Evolutionary conservation across 1,139 yeast species (phyloP), one percentile per base, ranked within the genome.

Genomic region (Lodderomyces pseudojiufengensis): DNA sequence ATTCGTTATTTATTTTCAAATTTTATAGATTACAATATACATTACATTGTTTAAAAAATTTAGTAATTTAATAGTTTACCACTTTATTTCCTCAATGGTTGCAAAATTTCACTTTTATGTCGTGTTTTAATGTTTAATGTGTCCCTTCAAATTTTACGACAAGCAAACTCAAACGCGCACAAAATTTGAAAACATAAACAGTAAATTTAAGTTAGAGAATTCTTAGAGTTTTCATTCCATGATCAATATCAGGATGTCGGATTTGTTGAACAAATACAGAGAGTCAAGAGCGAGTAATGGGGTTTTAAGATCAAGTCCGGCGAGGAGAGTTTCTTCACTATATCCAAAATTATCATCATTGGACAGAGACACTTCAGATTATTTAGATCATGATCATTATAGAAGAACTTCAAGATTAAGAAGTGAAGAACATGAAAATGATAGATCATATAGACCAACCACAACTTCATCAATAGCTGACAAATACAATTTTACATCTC

Each of bases 211-310:
- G n/a, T n/a, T n/a, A n/a, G n/a, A n/a, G n/a, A n/a, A n/a, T n/a
- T n/a, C n/a, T n/a, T n/a, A n/a, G n/a, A n/a, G n/a, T n/a, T n/a
- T n/a, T n/a, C n/a, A n/a, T n/a, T n/a, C n/a, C n/a, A n/a, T n/a
- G n/a, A n/a, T n/a, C n/a, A n/a, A n/a, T n/a, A n/a, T n/a, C 10
- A 35, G 11, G 8, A 38, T 39, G 44, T 39, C 44, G 10, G 43
- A 37, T 15, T 32, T 39, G 22, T 39, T 41, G 22, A 35, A 39
- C 16, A 31, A 37, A 14, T 41, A 36, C 15, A 30, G 36, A 25
- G 33, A 33, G 13, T 26, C 39, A 23, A 27, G 38, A 22, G 12
- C 23, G 18, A 30, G 14, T 7, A 18, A 18, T 18, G 20, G 20
- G 7, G 20, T 18, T 18, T 18, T 18, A 7, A 18, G 20, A 7